Evolutionary conservation across 441 rosid species (phyloP), one percentile per base, ranked within the genome.

Genomic region (Euphorbia schlechtendalii): DNA sequence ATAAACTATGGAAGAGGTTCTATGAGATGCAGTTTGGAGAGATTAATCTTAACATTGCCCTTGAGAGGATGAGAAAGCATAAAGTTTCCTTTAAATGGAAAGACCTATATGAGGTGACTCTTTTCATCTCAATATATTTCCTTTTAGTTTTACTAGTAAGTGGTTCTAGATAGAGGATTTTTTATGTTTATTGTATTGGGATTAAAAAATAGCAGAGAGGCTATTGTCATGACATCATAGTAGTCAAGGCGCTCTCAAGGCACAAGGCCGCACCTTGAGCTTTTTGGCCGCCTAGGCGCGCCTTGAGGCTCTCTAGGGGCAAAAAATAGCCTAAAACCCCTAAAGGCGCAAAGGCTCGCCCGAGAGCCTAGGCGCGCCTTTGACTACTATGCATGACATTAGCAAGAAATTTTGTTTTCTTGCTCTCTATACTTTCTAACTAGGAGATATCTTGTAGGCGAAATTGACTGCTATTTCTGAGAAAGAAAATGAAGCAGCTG

Each of bases 1-100:
- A 93, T 80, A 66, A 76, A 27, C 66, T 90, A 3, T 93, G 98
- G 98, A 85, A 76, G 84, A 72, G 74, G 61, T 86, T 87, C 73
- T 93, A 77, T 66, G 74, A 76, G 82, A 73, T 69, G 59, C 71
- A 83, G 34, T 90, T 77, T 66, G 95, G 95, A 67, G 68, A 64
- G 59, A 36, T 25, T 59, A 80, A 72, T 25, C 30, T 68, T 18
- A 68, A 75, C 62, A 17, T 61, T 51, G 87, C 78, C 28, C 49
- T 81, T 43, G 83, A 87, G 80, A 76, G 77, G 68, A 88, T 93
- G 98, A 81, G 74, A 71, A 62, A 18, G 64, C 75, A 68, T 46
- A 79, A 74, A 68, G 86, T 82, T 2, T 28, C 82, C 10, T 85
- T 83, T 73, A 71, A 74, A 61, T 93, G 97, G 99, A 80, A 68